Evolutionary conservation across 805 yeast genomes (phyloP).

Genomic region (Candida coquimbonensis): DNA sequence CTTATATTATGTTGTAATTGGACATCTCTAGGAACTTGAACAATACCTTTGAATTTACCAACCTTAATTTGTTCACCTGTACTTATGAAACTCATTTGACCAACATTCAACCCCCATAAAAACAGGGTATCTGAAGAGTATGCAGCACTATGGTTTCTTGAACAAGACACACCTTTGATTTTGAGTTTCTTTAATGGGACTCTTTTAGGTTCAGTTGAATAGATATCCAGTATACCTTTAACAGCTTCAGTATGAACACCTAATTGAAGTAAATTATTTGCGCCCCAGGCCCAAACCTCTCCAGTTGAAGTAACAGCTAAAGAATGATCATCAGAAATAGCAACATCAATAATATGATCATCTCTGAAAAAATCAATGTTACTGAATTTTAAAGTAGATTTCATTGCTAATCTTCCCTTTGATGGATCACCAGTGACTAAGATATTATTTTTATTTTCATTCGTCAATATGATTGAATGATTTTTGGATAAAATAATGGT

Average conservation of each 20-base stretch:
- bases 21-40: conserved; percentile 35
- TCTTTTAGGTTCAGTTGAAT: conserved; percentile 23
- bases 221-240: conserved; percentile 21
- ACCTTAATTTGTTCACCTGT: conserved; percentile 25
- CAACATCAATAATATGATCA: conserved; percentile 30
- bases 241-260: conserved; percentile 39
- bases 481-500: conserved; percentile 51
- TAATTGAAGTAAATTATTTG: conserved; percentile 58
- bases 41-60: conserved; percentile 28
- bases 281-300: conserved; percentile 75
- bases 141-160: conserved; percentile 64
- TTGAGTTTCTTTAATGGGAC: conserved; percentile 23
- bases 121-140: conserved; percentile 40
- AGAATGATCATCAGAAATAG: conserved; percentile 62
- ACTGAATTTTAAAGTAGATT: conserved; percentile 36
- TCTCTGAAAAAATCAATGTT: conserved; percentile 33
- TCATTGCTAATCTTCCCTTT: conserved; percentile 61
- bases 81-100: conserved; percentile 63
- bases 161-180: conserved; percentile 36
- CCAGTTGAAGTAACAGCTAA: conserved; percentile 46
- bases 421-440: conserved; percentile 62
- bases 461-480: conserved; percentile 56
- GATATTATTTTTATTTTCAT: conserved; percentile 38
- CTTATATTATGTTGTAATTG: conserved; percentile 36
- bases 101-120: conserved; percentile 76